Conservation (phyloP, 805 yeast genomes). For the Tetrapisispora namnaoensis region DNA sequence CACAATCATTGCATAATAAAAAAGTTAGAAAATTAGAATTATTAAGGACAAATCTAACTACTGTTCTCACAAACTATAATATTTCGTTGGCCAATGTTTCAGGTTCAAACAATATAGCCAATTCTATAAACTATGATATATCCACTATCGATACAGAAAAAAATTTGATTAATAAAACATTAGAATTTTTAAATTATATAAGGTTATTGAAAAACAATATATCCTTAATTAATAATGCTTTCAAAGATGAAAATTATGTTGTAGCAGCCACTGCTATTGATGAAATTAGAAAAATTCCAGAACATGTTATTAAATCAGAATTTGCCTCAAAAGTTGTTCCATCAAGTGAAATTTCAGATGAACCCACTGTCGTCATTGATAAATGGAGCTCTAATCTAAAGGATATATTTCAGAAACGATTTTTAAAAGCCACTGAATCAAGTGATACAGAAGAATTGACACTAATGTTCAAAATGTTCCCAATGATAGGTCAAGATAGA, state of each 20-base stretch:
- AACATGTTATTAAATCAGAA: slow-evolving; percentile 47
- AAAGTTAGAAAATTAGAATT: slow-evolving; percentile 43
- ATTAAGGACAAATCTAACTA: slow-evolving; percentile 51
- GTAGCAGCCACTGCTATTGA: slow-evolving; percentile 65
- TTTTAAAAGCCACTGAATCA: slow-evolving; percentile 56
- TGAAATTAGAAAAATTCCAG: slow-evolving; percentile 45
- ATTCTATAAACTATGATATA: slow-evolving; percentile 58
- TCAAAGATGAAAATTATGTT: slow-evolving; percentile 58
- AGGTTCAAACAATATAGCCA: slow-evolving; percentile 56
- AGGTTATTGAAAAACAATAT: slow-evolving; percentile 58
- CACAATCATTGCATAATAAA: slow-evolving; percentile 18
- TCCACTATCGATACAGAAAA: slow-evolving; percentile 62
- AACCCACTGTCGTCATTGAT: slow-evolving; percentile 49
- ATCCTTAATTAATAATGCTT: slow-evolving; percentile 54
- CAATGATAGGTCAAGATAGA: slow-evolving; percentile 63
- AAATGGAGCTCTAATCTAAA: slow-evolving; percentile 54
- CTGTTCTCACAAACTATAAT: slow-evolving; percentile 48
- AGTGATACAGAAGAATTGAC: slow-evolving; percentile 65
- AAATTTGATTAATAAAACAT: slow-evolving; percentile 49
- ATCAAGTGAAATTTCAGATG: slow-evolving; percentile 72
- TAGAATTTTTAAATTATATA: slow-evolving; percentile 54
- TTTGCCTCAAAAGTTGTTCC: slow-evolving; percentile 81
- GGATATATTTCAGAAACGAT: slow-evolving; percentile 47
- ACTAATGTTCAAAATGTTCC: slow-evolving; percentile 75
- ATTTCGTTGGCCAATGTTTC: slow-evolving; percentile 44